Base-by-base conservation (phyloP, 1,139 yeast species). In the Saccharomyces hybrid region DNA sequence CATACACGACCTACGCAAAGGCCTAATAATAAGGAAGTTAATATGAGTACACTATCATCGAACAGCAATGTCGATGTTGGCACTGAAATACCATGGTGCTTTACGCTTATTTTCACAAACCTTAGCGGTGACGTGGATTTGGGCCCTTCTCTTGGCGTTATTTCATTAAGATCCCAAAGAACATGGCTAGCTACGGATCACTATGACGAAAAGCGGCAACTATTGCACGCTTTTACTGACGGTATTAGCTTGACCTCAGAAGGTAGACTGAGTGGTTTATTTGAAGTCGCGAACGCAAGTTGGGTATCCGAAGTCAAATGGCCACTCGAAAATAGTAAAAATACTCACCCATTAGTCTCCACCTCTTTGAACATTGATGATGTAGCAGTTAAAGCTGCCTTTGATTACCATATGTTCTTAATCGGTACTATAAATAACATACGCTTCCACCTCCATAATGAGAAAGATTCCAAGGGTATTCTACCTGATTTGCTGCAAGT, bases 381-480 rank as follows among this genome's bases (percentile, higher is more conserved):
- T 9, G 62, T 88, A 19, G 82, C 82, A 47, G 66, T 81, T 8
- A 86, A 85, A 64, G 72, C 83, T 7, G 82, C 93, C 0, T 82
- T 91, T 64, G 98, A 93, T 66, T 88, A 83, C 66, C 96, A 91
- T 66, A 82, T 88, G 26, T 89, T 93, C 70, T 79, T 88, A 16
- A 78, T 91, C 53, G 79, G 82, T 1, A 77, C 78, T 28, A 67
- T 86, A 32, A 72, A 75, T 24, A 73, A 75, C 1, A 73, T 83
- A 32, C 74, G 78, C 6, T 71, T 86, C 46, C 83, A 83, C 47
- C 75, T 89, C 34, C 84, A 79, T 66, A 91, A 91, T 66, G 88
- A 86, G 64, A 81, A 78, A 63, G 84, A 80, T 54, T 74, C 74
- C 48, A 64, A 76, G 31, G 71, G 67, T 16, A 50, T 64, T 7